phyloP scores from a whole-genome alignment of 2,329 filamentous ascomycete genomes.

The Fusarium mundagurra region DNA sequence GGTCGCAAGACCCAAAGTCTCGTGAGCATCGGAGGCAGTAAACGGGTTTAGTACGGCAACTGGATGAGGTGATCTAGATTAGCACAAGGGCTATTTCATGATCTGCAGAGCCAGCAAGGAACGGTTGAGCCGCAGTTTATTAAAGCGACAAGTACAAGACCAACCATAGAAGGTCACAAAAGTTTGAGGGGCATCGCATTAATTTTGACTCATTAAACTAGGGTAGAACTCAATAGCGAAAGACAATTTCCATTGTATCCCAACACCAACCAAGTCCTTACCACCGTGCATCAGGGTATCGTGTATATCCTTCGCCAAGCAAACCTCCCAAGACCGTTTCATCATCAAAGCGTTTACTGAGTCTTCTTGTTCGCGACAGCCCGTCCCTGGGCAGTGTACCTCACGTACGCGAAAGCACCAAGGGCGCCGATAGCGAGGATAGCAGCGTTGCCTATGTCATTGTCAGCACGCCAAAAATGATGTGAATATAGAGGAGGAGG shows the following conservation, averaged over 20 bases:
- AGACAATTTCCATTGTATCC: neutral
- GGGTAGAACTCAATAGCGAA: neutral
- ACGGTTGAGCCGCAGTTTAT: neutral
- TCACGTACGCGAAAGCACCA: conserved; percentile 48
- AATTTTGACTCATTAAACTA: neutral
- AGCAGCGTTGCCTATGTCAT: conserved; percentile 48
- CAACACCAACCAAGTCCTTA: neutral
- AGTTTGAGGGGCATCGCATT: neutral
- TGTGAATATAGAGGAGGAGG: neutral
- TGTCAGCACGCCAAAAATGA: neutral
- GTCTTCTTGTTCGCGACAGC: conserved; percentile 46
- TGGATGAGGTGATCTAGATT: neutral
- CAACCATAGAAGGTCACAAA: neutral
- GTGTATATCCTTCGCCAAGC: conserved; percentile 4
- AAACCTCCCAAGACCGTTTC: neutral
- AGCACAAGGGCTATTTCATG: neutral
- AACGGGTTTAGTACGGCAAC: neutral
- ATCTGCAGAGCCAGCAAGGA: neutral
- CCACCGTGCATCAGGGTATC: conserved; percentile 19
- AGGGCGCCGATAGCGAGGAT: conserved; percentile 47
- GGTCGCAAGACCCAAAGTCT: neutral
- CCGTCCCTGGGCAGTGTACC: conserved; percentile 47
- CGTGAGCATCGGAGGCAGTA: neutral
- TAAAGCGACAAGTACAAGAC: neutral
- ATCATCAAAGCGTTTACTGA: conserved; percentile 28